These are phyloP conservation scores for Apiotrichum akiyoshidainum DNA, from an alignment of 1,284 basidiomycete genomes.

Conservation along the genomic window DNA sequence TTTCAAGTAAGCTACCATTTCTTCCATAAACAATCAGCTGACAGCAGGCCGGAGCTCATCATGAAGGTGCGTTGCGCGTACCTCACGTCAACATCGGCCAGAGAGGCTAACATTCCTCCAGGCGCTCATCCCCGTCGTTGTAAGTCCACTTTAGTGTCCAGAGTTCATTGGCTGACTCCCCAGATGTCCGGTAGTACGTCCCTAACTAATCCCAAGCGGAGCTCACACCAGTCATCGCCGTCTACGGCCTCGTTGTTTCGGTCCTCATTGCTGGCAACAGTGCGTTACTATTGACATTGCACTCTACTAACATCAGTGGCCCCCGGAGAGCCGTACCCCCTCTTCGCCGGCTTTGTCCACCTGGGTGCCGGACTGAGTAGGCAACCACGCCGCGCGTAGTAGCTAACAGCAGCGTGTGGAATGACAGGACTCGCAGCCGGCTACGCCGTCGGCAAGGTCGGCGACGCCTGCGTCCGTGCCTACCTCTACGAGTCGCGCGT, in stretches of 20 bases:
- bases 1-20: constrained; percentile 60
- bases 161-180: neutral
- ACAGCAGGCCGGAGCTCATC: constrained; percentile 78
- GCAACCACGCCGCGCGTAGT: too few relatives aligned
- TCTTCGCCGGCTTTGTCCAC: constrained; percentile 88
- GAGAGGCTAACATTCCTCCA: neutral
- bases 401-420: constrained; percentile 14
- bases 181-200: constrained; percentile 68
- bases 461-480: constrained; percentile 68
- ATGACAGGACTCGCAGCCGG: constrained; percentile 84
- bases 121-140: constrained; percentile 61
- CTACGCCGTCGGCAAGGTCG: constrained; percentile 94
- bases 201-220: constrained; percentile 22
- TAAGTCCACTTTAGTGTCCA: constrained; percentile 27
- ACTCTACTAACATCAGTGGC: constrained; percentile 60
- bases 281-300: constrained; percentile 52
- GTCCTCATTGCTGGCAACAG: constrained; percentile 64
- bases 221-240: constrained; percentile 52
- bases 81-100: neutral
- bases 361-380: constrained; percentile 79
- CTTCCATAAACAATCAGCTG: neutral
- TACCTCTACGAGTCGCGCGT: constrained; percentile 58
- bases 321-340: constrained; percentile 52
- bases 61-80: constrained; percentile 72
- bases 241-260: constrained; percentile 58